Conservation (phyloP, 768 basidiomycete species). For the Tephrocybe sp. region DNA sequence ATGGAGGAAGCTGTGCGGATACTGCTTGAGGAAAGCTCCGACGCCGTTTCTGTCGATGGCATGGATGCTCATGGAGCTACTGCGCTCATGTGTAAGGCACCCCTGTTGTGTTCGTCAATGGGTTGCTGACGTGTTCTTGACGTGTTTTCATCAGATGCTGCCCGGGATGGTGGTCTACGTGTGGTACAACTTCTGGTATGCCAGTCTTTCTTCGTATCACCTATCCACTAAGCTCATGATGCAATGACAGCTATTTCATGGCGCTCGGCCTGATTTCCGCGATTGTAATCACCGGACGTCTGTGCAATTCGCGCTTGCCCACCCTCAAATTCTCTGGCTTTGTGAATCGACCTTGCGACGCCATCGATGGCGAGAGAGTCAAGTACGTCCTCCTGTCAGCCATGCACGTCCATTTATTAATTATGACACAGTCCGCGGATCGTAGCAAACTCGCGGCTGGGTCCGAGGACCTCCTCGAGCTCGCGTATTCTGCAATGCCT, state of each 20-base stretch:
- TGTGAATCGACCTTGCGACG: slow-evolving; percentile 68
- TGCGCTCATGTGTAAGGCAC: slow-evolving; percentile 76
- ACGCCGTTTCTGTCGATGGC: slow-evolving; percentile 68
- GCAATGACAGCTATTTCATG: slow-evolving; percentile 55
- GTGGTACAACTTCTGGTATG: slow-evolving; percentile 70
- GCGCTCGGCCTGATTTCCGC: slow-evolving; percentile 71
- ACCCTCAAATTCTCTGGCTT: slow-evolving; percentile 65
- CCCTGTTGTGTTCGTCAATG: slow-evolving; percentile 11
- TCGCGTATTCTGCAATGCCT: slow-evolving; percentile 38
- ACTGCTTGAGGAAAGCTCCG: slow-evolving; percentile 63
- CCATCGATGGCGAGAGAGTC: slow-evolving; percentile 58
- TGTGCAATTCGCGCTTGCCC: slow-evolving; percentile 64
- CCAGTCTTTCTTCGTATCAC: slow-evolving; percentile 8
- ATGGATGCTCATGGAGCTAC: slow-evolving; percentile 77
- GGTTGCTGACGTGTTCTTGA: slow-evolving; percentile 17
- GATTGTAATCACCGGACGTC: slow-evolving; percentile 74
- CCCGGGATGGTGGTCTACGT: slow-evolving; percentile 68
- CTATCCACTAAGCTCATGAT: slow-evolving; percentile 6
- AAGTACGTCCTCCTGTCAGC: slow-evolving; percentile 40
- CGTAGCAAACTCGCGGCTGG: slow-evolving; percentile 33
- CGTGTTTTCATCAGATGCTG: slow-evolving; percentile 54
- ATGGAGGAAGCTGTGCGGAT: slow-evolving; percentile 57
- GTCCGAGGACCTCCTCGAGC: slow-evolving; percentile 36
- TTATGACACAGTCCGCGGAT: slow-evolving; percentile 35
- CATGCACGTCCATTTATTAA: slow-evolving; percentile 15